Evolutionary conservation across 176 grass and related monocot species (phyloP).

Genomic region (Phoenix dactylifera): DNA sequence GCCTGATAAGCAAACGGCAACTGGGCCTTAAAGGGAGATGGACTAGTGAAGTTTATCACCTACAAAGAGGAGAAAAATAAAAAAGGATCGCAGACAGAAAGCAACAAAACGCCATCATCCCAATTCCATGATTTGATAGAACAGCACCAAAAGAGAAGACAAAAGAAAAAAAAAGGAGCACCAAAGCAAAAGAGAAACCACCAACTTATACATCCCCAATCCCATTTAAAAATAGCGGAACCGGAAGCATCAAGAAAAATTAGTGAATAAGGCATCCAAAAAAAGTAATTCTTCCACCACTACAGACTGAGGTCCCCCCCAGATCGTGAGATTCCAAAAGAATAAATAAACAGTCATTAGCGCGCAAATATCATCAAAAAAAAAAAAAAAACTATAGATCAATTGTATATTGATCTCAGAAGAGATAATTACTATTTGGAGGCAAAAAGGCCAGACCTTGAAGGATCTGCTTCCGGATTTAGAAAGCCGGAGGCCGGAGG

Average conservation of each 20-base stretch:
- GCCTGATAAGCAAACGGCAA: too few species aligned
- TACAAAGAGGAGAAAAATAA: background rate
- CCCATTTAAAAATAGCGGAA: slow-evolving; percentile 1
- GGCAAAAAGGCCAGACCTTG: slow-evolving; percentile 29
- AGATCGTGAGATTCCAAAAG: too few species aligned
- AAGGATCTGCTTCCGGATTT: slow-evolving; percentile 81
- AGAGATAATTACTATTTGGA: slow-evolving; percentile 18
- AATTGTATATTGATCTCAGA: background rate
- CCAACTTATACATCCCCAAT: background rate
- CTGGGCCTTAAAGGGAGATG: too few species aligned
- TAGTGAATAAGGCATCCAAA: too few species aligned
- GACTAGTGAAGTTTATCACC: too few species aligned
- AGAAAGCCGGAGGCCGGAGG: slow-evolving; percentile 65
- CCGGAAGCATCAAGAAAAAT: too few species aligned
- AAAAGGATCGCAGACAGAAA: slow-evolving; percentile 7
- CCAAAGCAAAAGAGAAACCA: slow-evolving; percentile 3
- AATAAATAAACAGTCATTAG: background rate
- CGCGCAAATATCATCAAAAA: background rate
- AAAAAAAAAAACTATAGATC: background rate
- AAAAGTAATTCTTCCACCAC: too few species aligned
- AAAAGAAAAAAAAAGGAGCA: slow-evolving; percentile 7
- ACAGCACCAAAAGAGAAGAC: slow-evolving; percentile 21
- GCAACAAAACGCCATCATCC: slow-evolving; percentile 15
- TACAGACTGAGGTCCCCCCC: too few species aligned
- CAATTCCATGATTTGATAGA: slow-evolving; percentile 15